These are phyloP conservation scores for Myriosclerotinia duriaeana DNA, from an alignment of 2,329 filamentous ascomycete genomes.

Conservation along the genomic window DNA sequence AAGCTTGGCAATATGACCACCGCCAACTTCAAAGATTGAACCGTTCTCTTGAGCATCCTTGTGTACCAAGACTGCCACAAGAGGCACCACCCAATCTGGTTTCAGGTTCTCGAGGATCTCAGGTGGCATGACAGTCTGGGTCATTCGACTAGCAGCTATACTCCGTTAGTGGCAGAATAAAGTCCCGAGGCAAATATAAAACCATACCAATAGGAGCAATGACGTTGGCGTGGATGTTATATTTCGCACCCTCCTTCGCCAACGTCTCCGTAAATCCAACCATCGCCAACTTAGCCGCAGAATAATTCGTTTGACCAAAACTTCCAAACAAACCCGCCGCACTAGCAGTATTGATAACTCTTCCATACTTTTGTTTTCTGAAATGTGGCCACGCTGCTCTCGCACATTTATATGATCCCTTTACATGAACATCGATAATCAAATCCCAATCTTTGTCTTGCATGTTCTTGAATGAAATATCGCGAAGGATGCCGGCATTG, in stretches of 20 bases:
- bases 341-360: constrained; percentile 96
- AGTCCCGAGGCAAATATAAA: not conserved
- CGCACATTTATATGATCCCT: constrained; percentile 92
- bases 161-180: constrained; percentile 28
- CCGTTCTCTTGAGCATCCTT: constrained; percentile 80
- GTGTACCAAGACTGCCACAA: constrained; percentile 87
- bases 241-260: constrained; percentile 95
- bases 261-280: constrained; percentile 98
- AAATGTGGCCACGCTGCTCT: constrained; percentile 96
- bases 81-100: constrained; percentile 92
- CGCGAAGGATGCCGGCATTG: constrained; percentile 90
- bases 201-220: constrained; percentile 74
- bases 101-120: constrained; percentile 74
- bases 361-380: constrained; percentile 97
- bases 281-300: constrained; percentile 90
- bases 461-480: constrained; percentile 98
- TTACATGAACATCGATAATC: constrained; percentile 88
- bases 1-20: constrained; percentile 87
- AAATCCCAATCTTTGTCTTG: constrained; percentile 96
- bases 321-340: constrained; percentile 92
- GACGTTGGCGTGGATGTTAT: constrained; percentile 94
- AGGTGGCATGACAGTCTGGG: constrained; percentile 91
- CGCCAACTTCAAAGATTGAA: constrained; percentile 89
- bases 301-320: constrained; percentile 97
- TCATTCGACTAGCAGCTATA: constrained; percentile 87